These are phyloP conservation scores for Epichloe gansuensis DNA, from an alignment of 2,329 filamentous ascomycete species.

Conservation along the genomic window DNA sequence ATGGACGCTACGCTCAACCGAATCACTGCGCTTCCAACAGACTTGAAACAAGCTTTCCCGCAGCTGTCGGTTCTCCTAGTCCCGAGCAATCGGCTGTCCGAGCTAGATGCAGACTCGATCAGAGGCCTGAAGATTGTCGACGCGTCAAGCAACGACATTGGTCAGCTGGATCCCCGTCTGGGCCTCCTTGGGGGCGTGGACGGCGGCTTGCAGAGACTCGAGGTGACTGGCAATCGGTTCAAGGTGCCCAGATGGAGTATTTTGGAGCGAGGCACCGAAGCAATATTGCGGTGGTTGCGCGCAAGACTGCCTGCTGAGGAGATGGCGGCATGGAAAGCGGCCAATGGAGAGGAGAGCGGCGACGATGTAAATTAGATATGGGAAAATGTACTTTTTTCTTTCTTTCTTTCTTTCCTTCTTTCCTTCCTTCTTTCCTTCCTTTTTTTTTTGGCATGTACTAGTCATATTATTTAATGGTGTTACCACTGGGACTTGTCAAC, in stretches of 20 bases:
- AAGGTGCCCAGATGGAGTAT: constrained; percentile 75
- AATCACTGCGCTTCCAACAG: constrained; percentile 53
- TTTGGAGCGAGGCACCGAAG: constrained; percentile 76
- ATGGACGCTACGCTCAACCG: constrained; percentile 76
- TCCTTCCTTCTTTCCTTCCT: too few species aligned
- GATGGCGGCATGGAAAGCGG: constrained; percentile 42
- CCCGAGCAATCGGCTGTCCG: constrained; percentile 66
- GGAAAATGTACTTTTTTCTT: neutral
- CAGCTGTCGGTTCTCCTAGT: constrained; percentile 57
- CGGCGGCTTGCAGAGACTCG: constrained; percentile 49
- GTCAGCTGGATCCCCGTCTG: constrained; percentile 65
- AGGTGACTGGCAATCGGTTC: constrained; percentile 78
- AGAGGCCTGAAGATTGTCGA: constrained; percentile 65
- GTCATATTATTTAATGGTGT: neutral
- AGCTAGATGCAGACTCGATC: constrained; percentile 60
- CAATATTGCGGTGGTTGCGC: constrained; percentile 67
- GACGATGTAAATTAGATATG: constrained; percentile 7
- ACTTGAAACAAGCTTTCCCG: constrained; percentile 55
- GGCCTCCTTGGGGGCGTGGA: constrained; percentile 58
- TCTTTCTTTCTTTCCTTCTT: neutral
- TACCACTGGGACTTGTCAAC: neutral
- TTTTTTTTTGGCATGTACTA: neutral
- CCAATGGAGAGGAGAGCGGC: constrained; percentile 25
- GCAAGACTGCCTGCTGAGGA: constrained; percentile 56
- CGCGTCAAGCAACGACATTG: constrained; percentile 74